A percentile compares a stretch with the other conserved stretches of the same genome.
phyloP scores from a whole-genome alignment of 2,329 filamentous ascomycete species.

The Metarhizium robertsii region DNA sequence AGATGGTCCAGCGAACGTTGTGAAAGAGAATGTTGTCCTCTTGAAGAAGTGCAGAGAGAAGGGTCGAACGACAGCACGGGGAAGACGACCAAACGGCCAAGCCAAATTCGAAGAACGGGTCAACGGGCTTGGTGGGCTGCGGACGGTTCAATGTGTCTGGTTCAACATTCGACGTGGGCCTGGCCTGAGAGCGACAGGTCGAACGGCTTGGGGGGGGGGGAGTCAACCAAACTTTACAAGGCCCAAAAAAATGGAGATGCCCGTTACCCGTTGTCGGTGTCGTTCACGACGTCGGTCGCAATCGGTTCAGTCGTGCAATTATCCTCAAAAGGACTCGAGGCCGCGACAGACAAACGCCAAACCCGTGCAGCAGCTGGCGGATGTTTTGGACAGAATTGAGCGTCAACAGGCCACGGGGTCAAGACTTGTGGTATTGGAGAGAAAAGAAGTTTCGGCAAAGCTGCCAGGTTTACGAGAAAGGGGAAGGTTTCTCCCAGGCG shows the following conservation, averaged over 20 bases:
- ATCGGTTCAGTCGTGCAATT: neutral
- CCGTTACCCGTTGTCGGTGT: neutral
- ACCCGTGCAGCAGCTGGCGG: neutral
- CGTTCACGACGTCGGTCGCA: neutral
- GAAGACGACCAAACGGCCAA: slow-evolving; percentile 3
- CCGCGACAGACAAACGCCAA: neutral
- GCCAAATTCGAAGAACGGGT: neutral
- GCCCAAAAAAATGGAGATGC: neutral
- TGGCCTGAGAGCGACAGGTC: neutral
- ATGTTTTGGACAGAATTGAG: neutral
- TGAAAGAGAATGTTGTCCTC: neutral
- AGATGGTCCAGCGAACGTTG: slow-evolving; percentile 2
- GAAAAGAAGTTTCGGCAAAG: neutral
- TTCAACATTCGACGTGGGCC: neutral
- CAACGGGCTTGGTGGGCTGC: slow-evolving; percentile 2
- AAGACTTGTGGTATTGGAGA: neutral
- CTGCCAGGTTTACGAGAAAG: neutral
- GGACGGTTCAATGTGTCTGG: neutral
- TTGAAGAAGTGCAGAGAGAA: neutral
- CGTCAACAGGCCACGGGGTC: neutral
- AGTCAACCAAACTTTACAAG: neutral
- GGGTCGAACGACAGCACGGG: slow-evolving; percentile 1
- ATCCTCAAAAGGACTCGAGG: neutral
- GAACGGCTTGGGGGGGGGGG: neutral
- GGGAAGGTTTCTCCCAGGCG: neutral